Conservation (phyloP, 805 yeast genomes). For the Yamadazyma paraphyllophila region DNA sequence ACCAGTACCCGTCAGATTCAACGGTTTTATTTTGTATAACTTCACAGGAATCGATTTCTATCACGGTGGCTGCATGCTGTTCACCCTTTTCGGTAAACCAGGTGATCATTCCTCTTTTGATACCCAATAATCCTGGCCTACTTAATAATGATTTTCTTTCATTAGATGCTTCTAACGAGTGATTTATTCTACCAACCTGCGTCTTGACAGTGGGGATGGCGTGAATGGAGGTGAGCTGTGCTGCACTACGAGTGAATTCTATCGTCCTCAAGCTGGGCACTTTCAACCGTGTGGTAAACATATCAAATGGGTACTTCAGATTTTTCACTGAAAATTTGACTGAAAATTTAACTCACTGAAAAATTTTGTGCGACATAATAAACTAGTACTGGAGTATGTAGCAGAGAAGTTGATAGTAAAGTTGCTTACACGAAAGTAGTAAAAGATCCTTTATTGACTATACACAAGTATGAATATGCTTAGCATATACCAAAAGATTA, state of each 20-base stretch:
- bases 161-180: conserved; percentile 68
- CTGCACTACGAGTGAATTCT: conserved; percentile 21
- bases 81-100: conserved; percentile 72
- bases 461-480: conserved; percentile 7
- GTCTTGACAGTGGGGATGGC: conserved; percentile 50
- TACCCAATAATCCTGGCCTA: conserved; percentile 83
- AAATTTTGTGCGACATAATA: conserved; percentile 2
- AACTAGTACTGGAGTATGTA: not conserved
- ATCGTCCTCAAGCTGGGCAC: not conserved
- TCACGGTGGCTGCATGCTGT: conserved; percentile 78
- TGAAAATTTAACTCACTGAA: not conserved
- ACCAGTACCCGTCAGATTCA: conserved; percentile 74
- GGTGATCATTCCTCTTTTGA: conserved; percentile 88
- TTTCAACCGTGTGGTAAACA: conserved; percentile 3
- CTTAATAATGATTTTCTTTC: conserved; percentile 66
- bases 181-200: conserved; percentile 51
- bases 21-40: conserved; percentile 71
- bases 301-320: not conserved
- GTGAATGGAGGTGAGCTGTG: conserved; percentile 48
- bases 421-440: not conserved
- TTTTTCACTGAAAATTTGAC: not conserved
- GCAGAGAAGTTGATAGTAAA: not conserved
- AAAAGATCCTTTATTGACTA: conserved; percentile 5
- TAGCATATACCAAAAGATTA: not conserved
- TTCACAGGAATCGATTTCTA: conserved; percentile 86